Evolutionary conservation across 129 eudicot species (phyloP).

Genomic region (Ambrosia artemisiifolia): DNA sequence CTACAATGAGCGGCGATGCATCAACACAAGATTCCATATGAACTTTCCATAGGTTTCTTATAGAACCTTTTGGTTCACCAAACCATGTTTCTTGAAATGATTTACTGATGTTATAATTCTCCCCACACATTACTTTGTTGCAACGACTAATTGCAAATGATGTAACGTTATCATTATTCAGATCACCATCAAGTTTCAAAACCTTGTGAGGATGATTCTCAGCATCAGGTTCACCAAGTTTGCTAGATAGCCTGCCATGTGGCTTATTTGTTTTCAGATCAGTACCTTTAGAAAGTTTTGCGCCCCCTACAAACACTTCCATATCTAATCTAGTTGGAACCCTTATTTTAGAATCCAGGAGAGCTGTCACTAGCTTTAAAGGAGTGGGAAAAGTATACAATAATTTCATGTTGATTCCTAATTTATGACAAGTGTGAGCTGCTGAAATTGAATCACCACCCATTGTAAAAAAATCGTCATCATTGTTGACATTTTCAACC

Average conservation of each 20-base stretch:
- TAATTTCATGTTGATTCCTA: conserved; percentile 83
- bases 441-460: conserved; percentile 93
- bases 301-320: conserved; percentile 24
- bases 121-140: conserved; percentile 47
- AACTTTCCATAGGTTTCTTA: conserved; percentile 71
- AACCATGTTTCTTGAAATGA: conserved; percentile 33
- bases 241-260: conserved; percentile 21
- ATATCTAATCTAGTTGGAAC: conserved; percentile 21
- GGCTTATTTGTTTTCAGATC: conserved; percentile 21
- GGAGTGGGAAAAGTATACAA: conserved; percentile 71
- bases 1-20: conserved; percentile 87
- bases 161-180: conserved; percentile 15
- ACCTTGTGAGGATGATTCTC: conserved; percentile 36
- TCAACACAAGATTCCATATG: conserved; percentile 85
- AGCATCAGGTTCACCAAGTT: conserved; percentile 13
- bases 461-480: conserved; percentile 68
- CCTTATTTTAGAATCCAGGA: conserved; percentile 27
- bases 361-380: conserved; percentile 54
- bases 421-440: conserved; percentile 65
- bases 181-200: conserved; percentile 37
- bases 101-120: conserved; percentile 28
- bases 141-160: conserved; percentile 64
- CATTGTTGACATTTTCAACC: conserved; percentile 45
- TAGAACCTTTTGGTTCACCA: conserved; percentile 32
- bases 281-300: conserved; percentile 17